Evolutionary conservation across 495 filamentous ascomycete genomes (phyloP).

Genomic region (Penicillium subrubescens): DNA sequence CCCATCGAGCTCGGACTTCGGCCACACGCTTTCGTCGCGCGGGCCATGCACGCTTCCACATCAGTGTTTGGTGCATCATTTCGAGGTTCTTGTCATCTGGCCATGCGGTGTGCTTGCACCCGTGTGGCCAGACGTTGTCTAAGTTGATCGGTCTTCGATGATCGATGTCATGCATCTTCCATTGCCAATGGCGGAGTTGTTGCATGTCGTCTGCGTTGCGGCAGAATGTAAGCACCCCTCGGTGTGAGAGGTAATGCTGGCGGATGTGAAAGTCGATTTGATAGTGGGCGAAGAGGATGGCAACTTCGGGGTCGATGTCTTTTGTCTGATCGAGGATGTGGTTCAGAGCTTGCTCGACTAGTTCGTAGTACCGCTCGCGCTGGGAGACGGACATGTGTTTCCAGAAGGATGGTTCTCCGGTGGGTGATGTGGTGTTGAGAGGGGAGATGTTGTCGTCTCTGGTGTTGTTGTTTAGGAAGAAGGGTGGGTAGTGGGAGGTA

Average conservation of each 20-base stretch:
- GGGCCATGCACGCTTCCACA: constrained; percentile 29
- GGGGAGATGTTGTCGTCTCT: constrained; percentile 22
- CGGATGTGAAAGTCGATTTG: constrained; percentile 40
- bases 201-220: constrained; percentile 32
- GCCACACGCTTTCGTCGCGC: constrained; percentile 17
- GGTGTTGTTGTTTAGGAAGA: constrained; percentile 18
- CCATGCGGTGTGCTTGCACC: constrained; percentile 20
- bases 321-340: constrained; percentile 1
- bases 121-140: background rate
- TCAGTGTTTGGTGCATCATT: constrained; percentile 24
- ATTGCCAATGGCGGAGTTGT: constrained; percentile 31
- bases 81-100: constrained; percentile 20
- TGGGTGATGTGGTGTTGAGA: constrained; percentile 2
- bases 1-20: constrained; percentile 26
- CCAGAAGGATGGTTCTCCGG: constrained; percentile 19
- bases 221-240: constrained; percentile 30
- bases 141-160: background rate
- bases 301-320: constrained; percentile 9
- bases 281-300: constrained; percentile 33
- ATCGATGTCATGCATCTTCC: constrained; percentile 20
- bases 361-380: constrained; percentile 24
- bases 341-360: constrained; percentile 16
- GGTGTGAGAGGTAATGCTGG: constrained; percentile 32
- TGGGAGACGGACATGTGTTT: constrained; percentile 21
- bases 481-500: constrained; percentile 28